Base-by-base conservation (phyloP, 768 basidiomycete genomes). In the Paxillus rubicundulus region DNA sequence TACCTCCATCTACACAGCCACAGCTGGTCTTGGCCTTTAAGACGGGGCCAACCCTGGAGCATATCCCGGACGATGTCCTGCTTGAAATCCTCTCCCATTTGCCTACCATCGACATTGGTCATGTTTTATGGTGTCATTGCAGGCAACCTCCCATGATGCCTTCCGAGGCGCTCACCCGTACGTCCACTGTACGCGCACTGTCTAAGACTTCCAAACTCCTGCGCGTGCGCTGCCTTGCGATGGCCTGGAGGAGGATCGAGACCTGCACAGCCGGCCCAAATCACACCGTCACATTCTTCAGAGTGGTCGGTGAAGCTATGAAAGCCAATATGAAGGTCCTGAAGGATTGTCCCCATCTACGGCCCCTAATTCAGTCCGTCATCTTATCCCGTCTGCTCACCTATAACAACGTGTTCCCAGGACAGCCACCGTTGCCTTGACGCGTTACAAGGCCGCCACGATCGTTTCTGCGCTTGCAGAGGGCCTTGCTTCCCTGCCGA, bases 191-290 rank as follows among this genome's bases (percentile, higher is more conserved):
- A n/a, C 49, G 49, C 1, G 54, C 40, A 2, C n/a, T 60, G 21
- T 60, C 55, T 4, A 20, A 37, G 37, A 60, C 50, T 12, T 54
- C 45, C 2, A 37, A 49, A 6, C 17, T 54, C 2, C 37, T 61
- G 10, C 49, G 60, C 12, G 49, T 47, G 3, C 55, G 52, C 21
- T 61, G 55, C 40, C 48, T 57, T 14, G 40, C 38, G 5, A 47
- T 61, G 52, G 59, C 55, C 12, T 61, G 59, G 60, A 50, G 13
- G 24, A 50, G 32, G 10, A 4, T 54, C 3, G 47, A 52, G 4
- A 33, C 61, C 1, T 61, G 49, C 32, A 16, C 39, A 14, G 40
- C 24, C 13, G 34, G 34, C 12, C 40, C 36, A 0, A 14, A 38
- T 18, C 5, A 39, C 14, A 5, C 20, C 1, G 8, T 14, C 18